phyloP scores from a whole-genome alignment of 192 early-diverging fungal species.

The Backusella mclennaniae region DNA sequence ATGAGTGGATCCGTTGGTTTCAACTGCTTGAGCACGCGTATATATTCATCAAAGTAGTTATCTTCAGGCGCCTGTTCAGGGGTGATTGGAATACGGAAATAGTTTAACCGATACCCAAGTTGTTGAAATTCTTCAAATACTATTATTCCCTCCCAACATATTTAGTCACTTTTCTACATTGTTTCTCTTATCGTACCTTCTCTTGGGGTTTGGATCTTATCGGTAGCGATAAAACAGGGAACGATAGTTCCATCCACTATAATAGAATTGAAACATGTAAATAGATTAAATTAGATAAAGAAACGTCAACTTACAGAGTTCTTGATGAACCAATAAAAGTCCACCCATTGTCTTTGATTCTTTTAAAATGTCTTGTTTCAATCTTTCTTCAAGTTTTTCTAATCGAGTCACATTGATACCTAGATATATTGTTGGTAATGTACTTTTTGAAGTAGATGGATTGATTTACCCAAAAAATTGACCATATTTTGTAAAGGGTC shows the following conservation, averaged over 20 bases:
- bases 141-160: background rate
- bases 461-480: conserved; percentile 28
- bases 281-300: background rate
- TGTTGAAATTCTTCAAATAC: conserved; percentile 49
- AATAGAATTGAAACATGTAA: background rate
- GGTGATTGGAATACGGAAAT: conserved; percentile 58
- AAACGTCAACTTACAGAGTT: conserved; percentile 33
- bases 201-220: conserved; percentile 51
- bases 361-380: conserved; percentile 56
- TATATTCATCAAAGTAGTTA: conserved; percentile 60
- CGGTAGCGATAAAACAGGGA: conserved; percentile 58
- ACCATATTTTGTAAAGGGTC: conserved; percentile 53
- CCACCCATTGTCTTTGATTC: conserved; percentile 47
- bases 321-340: conserved; percentile 62
- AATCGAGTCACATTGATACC: conserved; percentile 57
- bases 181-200: conserved; percentile 32
- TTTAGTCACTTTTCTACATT: background rate
- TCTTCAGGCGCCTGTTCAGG: conserved; percentile 62
- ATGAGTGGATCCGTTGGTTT: conserved; percentile 46
- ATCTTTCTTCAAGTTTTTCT: conserved; percentile 55
- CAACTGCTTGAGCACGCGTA: conserved; percentile 41
- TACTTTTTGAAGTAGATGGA: too few species aligned
- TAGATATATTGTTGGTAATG: background rate
- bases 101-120: conserved; percentile 48
- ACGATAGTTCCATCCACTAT: conserved; percentile 43